Conservation (phyloP, 2,329 filamentous ascomycete genomes). For the Nothophaeocryptopus gaeumannii region DNA sequence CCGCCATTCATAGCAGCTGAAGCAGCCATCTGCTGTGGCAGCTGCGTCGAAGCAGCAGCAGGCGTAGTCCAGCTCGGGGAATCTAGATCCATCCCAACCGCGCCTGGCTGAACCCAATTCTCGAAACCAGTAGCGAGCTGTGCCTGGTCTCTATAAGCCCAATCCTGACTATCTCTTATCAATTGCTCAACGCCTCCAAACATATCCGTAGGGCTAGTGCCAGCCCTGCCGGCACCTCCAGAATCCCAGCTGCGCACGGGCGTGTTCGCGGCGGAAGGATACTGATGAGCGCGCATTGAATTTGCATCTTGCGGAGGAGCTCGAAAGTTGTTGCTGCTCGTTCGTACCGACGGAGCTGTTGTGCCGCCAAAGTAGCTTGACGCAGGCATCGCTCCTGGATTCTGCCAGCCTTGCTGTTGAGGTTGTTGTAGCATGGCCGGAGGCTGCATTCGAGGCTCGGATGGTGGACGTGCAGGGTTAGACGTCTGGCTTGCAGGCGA, state of each 20-base stretch:
- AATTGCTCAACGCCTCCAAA: constrained; percentile 61
- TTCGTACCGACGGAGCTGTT: constrained; percentile 9
- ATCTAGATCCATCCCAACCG: constrained; percentile 17
- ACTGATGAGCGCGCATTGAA: constrained; percentile 25
- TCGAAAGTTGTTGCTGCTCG: constrained; percentile 17
- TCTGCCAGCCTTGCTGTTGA: constrained; percentile 15
- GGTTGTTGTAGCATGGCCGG: constrained; percentile 1
- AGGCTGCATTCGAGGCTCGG: constrained; percentile 13
- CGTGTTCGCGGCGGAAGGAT: constrained; percentile 23
- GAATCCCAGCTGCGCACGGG: constrained; percentile 13
- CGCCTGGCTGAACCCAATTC: constrained; percentile 50
- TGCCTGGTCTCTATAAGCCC: constrained; percentile 59
- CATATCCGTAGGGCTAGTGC: constrained; percentile 49
- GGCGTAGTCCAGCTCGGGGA: constrained; percentile 15
- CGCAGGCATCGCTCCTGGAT: background rate
- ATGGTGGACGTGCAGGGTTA: constrained; percentile 7
- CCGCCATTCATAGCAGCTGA: background rate
- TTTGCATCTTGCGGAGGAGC: constrained; percentile 25
- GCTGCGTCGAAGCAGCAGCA: background rate
- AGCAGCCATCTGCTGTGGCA: background rate
- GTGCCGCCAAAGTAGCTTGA: constrained; percentile 3
- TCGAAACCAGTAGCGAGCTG: constrained; percentile 61
- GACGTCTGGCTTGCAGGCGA: constrained; percentile 40
- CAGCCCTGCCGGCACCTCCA: constrained; percentile 22
- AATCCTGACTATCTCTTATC: constrained; percentile 62